Evolutionary conservation across 2,329 filamentous ascomycete species (phyloP).

Genomic region (Hymenoscyphus albidus): DNA sequence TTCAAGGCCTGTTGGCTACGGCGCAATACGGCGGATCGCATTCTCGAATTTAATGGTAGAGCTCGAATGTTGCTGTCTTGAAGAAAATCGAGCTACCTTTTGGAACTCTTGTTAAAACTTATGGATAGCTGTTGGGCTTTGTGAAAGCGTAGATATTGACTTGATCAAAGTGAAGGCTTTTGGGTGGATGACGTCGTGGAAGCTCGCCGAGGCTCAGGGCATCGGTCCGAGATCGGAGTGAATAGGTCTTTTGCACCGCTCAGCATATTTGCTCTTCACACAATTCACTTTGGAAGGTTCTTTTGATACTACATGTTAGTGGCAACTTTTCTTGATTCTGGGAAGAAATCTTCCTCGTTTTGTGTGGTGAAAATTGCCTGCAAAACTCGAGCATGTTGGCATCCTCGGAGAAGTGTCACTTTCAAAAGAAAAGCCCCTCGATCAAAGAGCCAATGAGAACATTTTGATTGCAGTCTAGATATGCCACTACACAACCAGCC

Average conservation of each 20-base stretch:
- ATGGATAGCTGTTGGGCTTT: neutral
- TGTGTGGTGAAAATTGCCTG: too few species aligned
- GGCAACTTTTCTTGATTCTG: neutral
- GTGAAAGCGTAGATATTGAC: neutral
- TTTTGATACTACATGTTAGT: too few species aligned
- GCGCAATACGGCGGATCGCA: slow-evolving; percentile 16
- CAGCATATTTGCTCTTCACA: neutral
- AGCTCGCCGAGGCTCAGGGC: neutral
- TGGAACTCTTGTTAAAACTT: neutral
- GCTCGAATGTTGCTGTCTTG: too few species aligned
- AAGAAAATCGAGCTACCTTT: too few species aligned
- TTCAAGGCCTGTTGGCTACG: slow-evolving; percentile 10
- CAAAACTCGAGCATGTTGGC: neutral
- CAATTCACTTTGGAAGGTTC: neutral
- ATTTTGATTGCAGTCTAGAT: slow-evolving; percentile 1
- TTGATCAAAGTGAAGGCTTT: neutral
- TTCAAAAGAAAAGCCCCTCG: slow-evolving; percentile 7
- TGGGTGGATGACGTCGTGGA: neutral
- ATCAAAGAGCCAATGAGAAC: slow-evolving; percentile 6
- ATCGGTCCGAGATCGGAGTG: neutral
- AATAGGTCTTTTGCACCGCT: neutral
- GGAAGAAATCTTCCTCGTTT: too few species aligned
- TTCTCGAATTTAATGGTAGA: slow-evolving; percentile 1
- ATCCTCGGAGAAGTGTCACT: slow-evolving; percentile 16
- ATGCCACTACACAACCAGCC: neutral